These are phyloP conservation scores for Xylaria sp. DNA, from an alignment of 2,329 filamentous ascomycete species.

Conservation along the genomic window DNA sequence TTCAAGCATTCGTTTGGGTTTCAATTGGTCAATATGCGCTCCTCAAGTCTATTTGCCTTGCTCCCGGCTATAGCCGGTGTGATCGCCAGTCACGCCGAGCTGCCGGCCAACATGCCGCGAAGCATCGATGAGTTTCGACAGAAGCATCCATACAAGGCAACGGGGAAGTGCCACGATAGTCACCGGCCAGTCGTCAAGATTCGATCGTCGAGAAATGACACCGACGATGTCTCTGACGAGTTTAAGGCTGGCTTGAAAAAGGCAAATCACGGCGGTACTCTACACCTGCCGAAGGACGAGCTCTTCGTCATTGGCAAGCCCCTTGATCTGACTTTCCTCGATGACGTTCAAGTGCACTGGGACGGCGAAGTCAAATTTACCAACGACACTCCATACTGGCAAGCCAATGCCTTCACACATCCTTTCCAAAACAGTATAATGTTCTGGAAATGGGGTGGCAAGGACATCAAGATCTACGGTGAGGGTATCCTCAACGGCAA, in stretches of 20 bases:
- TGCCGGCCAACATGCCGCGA: slow-evolving; percentile 51
- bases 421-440: slow-evolving; percentile 65
- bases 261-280: slow-evolving; percentile 68
- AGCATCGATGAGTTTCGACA: slow-evolving; percentile 54
- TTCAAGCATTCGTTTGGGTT: slow-evolving; percentile 3
- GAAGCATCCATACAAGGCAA: slow-evolving; percentile 53
- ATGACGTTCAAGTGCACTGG: slow-evolving; percentile 67
- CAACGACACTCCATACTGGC: slow-evolving; percentile 58
- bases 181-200: slow-evolving; percentile 58
- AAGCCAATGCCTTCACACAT: slow-evolving; percentile 55
- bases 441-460: slow-evolving; percentile 73
- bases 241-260: slow-evolving; percentile 65
- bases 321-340: slow-evolving; percentile 67
- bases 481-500: slow-evolving; percentile 67
- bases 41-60: slow-evolving; percentile 39
- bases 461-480: slow-evolving; percentile 70
- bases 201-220: slow-evolving; percentile 62
- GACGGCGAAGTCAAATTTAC: slow-evolving; percentile 66
- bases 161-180: slow-evolving; percentile 32
- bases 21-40: slow-evolving; percentile 41
- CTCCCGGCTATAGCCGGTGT: slow-evolving; percentile 44
- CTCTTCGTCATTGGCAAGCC: slow-evolving; percentile 69
- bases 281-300: slow-evolving; percentile 64
- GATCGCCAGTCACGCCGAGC: slow-evolving; percentile 41
- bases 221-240: slow-evolving; percentile 66